phyloP scores from a whole-genome alignment of 129 eudicot genomes.

The Saussurea involucrata region DNA sequence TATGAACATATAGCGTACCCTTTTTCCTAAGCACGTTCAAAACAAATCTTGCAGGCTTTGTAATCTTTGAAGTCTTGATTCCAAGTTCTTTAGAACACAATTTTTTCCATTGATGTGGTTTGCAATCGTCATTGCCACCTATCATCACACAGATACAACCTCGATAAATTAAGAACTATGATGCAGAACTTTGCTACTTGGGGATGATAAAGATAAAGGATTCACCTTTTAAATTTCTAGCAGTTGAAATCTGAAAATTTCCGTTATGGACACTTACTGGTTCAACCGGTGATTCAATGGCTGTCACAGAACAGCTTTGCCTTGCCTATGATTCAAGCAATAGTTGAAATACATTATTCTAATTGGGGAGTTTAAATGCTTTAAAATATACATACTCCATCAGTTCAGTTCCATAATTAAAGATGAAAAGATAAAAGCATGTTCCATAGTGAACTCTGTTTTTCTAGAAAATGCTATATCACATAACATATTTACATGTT shows the following conservation, averaged over 20 bases:
- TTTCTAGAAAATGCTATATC: no score
- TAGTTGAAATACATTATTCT: neutral
- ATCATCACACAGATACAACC: slow-evolving; percentile 8
- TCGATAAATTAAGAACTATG: neutral
- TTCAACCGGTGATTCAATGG: slow-evolving; percentile 29
- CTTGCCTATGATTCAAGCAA: slow-evolving; percentile 14
- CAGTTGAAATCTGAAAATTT: slow-evolving; percentile 19
- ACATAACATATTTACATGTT: no score
- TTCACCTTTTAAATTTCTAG: slow-evolving; percentile 33
- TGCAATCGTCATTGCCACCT: slow-evolving; percentile 26
- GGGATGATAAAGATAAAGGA: neutral
- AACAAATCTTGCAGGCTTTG: slow-evolving; percentile 44
- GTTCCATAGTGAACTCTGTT: no score
- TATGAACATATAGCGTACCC: slow-evolving; percentile 21
- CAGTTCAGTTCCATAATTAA: no score
- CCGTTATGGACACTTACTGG: slow-evolving; percentile 21
- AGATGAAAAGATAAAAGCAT: no score
- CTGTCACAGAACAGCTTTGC: slow-evolving; percentile 31
- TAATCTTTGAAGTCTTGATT: slow-evolving; percentile 45
- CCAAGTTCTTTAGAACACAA: slow-evolving; percentile 57
- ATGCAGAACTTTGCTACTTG: neutral
- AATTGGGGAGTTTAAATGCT: no score
- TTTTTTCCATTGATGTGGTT: slow-evolving; percentile 54
- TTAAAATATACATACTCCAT: no score
- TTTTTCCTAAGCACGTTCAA: slow-evolving; percentile 48